These are phyloP conservation scores for Cucurbita maxima DNA, from an alignment of 306 rosid genomes.

Conservation along the genomic window DNA sequence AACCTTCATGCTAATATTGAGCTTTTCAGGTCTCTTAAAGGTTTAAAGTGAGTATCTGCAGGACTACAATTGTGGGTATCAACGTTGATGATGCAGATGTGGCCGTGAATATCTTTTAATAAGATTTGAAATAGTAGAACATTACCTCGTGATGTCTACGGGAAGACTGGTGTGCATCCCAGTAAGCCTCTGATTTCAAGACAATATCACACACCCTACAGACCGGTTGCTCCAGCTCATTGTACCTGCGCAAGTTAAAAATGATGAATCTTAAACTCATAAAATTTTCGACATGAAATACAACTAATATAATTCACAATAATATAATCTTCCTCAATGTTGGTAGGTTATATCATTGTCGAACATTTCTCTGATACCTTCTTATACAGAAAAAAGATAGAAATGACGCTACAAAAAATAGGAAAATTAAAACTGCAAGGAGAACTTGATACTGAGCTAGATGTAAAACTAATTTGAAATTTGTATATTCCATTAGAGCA, in stretches of 20 bases:
- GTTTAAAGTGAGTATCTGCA: too few species aligned
- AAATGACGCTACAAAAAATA: background rate
- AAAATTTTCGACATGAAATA: background rate
- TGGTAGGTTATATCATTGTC: background rate
- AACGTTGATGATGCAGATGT: background rate
- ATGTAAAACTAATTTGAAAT: background rate
- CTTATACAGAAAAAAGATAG: background rate
- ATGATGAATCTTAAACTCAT: background rate
- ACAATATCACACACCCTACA: slow-evolving; percentile 71
- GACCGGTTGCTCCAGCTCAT: slow-evolving; percentile 67
- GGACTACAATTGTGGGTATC: background rate
- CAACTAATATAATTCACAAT: background rate
- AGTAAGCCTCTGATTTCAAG: slow-evolving; percentile 52
- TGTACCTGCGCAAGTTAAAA: slow-evolving; percentile 37
- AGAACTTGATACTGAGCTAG: background rate
- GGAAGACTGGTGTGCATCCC: slow-evolving; percentile 83
- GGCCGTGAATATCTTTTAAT: background rate
- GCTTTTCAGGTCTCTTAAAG: too few species aligned
- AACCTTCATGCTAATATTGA: too few species aligned
- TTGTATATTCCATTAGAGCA: background rate
- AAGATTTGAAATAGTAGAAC: background rate
- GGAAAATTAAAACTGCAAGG: background rate
- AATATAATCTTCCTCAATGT: background rate
- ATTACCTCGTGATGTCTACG: slow-evolving; percentile 84
- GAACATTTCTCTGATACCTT: background rate